A percentile compares a stretch with the other conserved stretches of the same genome.
Evolutionary conservation across 192 early-diverging fungal genomes (phyloP).

Genomic region (Linnemannia exigua): DNA sequence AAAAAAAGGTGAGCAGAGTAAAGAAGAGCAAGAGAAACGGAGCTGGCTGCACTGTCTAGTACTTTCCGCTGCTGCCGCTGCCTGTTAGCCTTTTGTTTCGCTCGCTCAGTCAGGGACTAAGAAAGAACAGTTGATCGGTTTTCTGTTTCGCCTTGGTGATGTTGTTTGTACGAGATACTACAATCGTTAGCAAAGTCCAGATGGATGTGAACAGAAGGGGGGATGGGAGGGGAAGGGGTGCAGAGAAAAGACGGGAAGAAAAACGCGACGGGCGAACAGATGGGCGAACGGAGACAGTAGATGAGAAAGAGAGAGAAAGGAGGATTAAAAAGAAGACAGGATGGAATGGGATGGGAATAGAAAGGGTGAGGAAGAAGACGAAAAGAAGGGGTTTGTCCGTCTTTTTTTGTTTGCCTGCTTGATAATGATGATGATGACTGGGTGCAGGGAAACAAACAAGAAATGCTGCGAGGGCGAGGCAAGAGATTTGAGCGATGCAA

Average conservation of each 20-base stretch:
- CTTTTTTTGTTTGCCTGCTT: background rate
- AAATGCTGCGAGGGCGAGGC: no score
- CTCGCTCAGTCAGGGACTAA: background rate
- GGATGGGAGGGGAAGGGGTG: background rate
- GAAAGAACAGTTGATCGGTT: background rate
- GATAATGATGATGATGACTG: background rate
- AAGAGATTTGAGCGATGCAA: no score
- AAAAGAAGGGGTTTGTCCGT: background rate
- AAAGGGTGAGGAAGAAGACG: background rate
- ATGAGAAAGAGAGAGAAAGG: background rate
- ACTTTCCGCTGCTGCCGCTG: no score
- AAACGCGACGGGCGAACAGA: background rate
- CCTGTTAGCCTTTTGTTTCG: no score
- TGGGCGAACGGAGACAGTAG: background rate
- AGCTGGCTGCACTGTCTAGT: no score
- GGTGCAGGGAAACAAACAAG: background rate
- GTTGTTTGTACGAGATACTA: background rate
- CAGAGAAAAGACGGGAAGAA: background rate
- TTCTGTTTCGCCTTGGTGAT: background rate
- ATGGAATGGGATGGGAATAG: constrained; percentile 7
- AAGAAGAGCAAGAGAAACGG: background rate
- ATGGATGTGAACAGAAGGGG: background rate
- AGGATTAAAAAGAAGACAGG: background rate
- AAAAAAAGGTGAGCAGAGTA: background rate
- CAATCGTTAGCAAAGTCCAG: background rate